These are phyloP conservation scores for Tubosaeta sp. DNA, from an alignment of 768 basidiomycete genomes.

Conservation along the genomic window DNA sequence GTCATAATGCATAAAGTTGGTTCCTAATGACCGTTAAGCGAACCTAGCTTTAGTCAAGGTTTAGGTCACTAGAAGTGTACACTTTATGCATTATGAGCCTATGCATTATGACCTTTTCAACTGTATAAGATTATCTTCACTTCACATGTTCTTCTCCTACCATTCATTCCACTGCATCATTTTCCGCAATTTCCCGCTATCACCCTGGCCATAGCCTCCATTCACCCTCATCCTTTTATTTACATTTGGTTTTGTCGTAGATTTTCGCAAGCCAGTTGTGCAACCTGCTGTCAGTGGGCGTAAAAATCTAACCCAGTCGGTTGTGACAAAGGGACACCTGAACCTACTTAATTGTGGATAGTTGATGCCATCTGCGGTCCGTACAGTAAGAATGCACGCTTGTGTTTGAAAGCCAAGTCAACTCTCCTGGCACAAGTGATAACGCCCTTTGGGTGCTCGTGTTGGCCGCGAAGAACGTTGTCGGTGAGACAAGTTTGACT, in stretches of 20 bases:
- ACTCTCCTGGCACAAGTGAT: neutral
- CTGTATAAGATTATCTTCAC: too few relatives aligned
- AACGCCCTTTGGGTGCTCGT: neutral
- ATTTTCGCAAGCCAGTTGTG: neutral
- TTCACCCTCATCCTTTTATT: neutral
- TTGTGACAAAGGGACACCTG: neutral
- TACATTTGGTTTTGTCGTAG: neutral
- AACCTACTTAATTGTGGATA: neutral
- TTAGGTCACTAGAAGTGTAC: too few relatives aligned
- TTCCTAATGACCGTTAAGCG: too few relatives aligned
- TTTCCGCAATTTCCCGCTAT: neutral
- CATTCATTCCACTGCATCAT: neutral
- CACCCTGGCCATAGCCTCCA: too few relatives aligned
- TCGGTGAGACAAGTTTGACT: conserved; percentile 13
- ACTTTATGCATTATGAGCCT: too few relatives aligned
- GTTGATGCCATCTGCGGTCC: neutral
- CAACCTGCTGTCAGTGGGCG: neutral
- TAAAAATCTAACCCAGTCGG: neutral
- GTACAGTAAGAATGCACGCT: too few relatives aligned
- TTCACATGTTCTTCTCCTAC: neutral
- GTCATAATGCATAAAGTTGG: too few relatives aligned
- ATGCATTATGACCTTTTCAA: too few relatives aligned
- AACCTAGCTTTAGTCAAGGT: too few relatives aligned
- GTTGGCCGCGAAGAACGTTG: too few relatives aligned
- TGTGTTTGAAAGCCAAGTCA: neutral